Base-by-base conservation (phyloP, 768 basidiomycete species). In the Boletus patriciae region DNA sequence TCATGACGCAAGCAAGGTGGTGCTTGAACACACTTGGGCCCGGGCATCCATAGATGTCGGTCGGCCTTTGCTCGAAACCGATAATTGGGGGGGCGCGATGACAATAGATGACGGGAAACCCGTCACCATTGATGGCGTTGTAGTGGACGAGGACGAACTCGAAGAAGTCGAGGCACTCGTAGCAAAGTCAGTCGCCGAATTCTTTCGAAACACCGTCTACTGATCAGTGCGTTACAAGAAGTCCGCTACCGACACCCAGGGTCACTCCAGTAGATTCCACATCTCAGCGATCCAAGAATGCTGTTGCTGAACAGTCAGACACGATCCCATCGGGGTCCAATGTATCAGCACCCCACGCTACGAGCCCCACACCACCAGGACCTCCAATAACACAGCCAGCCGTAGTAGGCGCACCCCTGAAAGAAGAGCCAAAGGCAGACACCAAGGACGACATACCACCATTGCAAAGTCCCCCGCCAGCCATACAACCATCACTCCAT, bases 221-320 rank as follows among this genome's bases (percentile, higher is more conserved):
- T 67, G 59, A 71, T 62, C n/a, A n/a, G 15, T 41, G 23, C 25
- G 50, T 61, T 46, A 65, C 68, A 80, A 84, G 80, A 81, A 83
- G 81, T 63, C 77, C 80, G 52, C 66, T 87, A 51, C 85, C 85
- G 33, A 87, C 85, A 4, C 86, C 86, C 18, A 76, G 85, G 27
- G 74, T 77, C 16, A 85, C 83, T 15, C 84, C 85, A 16, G 72
- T 77, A 13, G 76, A 76, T 38, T 55, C 62, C 19, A 34, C 59
- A 3, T 51, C 62, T n/a, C 67, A 61, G 19, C 53, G 43, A 44
- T 48, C 44, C n/a, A 46, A 47, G 25, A 52, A 46, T 23, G 48
- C 54, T 47, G 34, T 38, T 29, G 27, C 52, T 27, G 50, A 50
- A 54, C 58, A 27, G 31, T 38, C 33, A 3, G 49, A 42, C 37